A percentile compares a stretch with the other conserved stretches of the same genome.
Evolutionary conservation across 495 filamentous ascomycete genomes (phyloP).

Genomic region (Recurvomyces mirabilis): DNA sequence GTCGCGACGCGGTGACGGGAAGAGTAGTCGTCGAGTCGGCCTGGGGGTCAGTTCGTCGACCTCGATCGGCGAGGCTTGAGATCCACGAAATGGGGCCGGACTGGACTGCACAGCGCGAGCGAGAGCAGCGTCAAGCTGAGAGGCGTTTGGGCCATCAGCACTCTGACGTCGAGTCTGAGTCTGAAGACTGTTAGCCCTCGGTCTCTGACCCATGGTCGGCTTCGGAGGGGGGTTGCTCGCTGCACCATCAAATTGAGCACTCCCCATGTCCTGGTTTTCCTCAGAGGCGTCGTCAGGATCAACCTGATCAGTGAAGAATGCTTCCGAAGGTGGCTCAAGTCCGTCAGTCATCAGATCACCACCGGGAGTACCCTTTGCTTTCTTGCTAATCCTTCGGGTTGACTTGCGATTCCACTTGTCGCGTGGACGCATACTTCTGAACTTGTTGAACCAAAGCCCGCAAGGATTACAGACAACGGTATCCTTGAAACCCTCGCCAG

Average conservation of each 20-base stretch:
- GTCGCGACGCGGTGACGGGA: slow-evolving; percentile 42
- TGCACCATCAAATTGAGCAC: not conserved
- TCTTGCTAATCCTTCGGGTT: slow-evolving; percentile 27
- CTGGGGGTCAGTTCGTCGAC: slow-evolving; percentile 43
- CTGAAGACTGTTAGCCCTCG: slow-evolving; percentile 17
- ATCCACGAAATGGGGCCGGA: slow-evolving; percentile 53
- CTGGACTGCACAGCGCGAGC: slow-evolving; percentile 59
- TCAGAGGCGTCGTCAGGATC: slow-evolving; percentile 12
- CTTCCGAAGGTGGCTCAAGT: slow-evolving; percentile 18
- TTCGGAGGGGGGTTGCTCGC: not conserved
- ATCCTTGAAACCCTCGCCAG: slow-evolving; percentile 53
- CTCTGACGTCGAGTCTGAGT: not conserved
- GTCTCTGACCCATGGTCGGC: slow-evolving; percentile 2
- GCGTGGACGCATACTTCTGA: slow-evolving; percentile 69
- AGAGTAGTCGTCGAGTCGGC: slow-evolving; percentile 65
- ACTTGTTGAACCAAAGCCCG: slow-evolving; percentile 85
- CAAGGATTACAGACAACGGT: slow-evolving; percentile 88
- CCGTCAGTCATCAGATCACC: slow-evolving; percentile 12
- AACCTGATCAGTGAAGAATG: slow-evolving; percentile 18
- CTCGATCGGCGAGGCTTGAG: slow-evolving; percentile 55
- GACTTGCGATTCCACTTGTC: slow-evolving; percentile 64
- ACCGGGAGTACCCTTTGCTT: slow-evolving; percentile 12
- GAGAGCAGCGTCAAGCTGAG: slow-evolving; percentile 47
- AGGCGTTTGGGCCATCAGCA: slow-evolving; percentile 30
- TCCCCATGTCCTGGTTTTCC: not conserved